Conservation (phyloP, 352 stramenopile species). For the Phytophthora crassamura region DNA sequence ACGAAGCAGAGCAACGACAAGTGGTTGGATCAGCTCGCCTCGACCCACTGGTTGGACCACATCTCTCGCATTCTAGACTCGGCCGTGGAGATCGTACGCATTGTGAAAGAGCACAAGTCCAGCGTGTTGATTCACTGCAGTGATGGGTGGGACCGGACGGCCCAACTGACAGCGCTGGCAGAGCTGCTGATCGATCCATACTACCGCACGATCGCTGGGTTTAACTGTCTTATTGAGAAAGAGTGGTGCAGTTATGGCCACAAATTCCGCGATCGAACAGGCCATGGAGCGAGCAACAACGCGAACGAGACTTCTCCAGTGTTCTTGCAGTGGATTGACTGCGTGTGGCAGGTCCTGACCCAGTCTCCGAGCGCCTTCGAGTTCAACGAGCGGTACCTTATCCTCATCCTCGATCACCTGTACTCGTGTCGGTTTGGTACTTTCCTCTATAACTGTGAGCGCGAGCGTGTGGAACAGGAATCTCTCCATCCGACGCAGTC, state of each 20-base stretch:
- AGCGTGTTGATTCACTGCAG: constrained; percentile 98
- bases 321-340: constrained; percentile 94
- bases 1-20: constrained; percentile 74
- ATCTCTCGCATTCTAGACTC: constrained; percentile 83
- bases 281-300: constrained; percentile 54
- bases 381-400: constrained; percentile 87
- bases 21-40: constrained; percentile 80
- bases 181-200: constrained; percentile 92
- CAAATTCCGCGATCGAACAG: constrained; percentile 85
- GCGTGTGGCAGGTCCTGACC: constrained; percentile 80
- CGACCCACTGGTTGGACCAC: constrained; percentile 80
- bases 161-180: constrained; percentile 85
- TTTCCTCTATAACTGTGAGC: constrained; percentile 97
- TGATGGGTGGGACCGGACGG: constrained; percentile 97
- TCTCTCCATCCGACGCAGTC: constrained; percentile 62
- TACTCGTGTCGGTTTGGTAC: constrained; percentile 91
- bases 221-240: constrained; percentile 89
- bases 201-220: constrained; percentile 89
- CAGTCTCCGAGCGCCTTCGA: constrained; percentile 87
- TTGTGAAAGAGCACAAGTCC: constrained; percentile 83
- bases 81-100: constrained; percentile 82
- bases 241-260: constrained; percentile 92
- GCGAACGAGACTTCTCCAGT: constrained; percentile 96
- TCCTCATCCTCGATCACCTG: constrained; percentile 82
- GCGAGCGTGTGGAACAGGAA: constrained; percentile 63